Percentiles rank a stretch among this genome's conserved stretches.
Evolutionary conservation across 345 rosid species (phyloP).

Genomic region (Pistacia atlantica): DNA sequence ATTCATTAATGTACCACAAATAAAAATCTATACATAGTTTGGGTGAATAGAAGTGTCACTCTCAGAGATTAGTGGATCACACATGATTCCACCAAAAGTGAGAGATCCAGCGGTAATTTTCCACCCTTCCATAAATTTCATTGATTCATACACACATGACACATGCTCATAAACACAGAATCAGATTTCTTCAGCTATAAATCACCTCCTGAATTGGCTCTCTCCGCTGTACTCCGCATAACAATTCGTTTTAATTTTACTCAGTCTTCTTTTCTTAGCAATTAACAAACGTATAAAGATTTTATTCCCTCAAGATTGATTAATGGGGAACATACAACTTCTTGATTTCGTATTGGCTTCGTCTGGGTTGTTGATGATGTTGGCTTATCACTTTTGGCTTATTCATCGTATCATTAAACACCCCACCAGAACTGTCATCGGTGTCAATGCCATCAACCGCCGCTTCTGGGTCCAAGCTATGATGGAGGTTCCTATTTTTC

Average conservation of each 20-base stretch:
- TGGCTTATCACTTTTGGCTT: constrained; percentile 74
- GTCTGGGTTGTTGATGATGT: constrained; percentile 52
- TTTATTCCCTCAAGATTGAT: background rate
- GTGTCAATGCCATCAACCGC: constrained; percentile 80
- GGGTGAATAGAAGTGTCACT: too few species aligned
- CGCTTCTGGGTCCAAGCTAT: constrained; percentile 87
- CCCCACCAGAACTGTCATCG: constrained; percentile 73
- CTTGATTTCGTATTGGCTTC: constrained; percentile 75
- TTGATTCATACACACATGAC: too few species aligned
- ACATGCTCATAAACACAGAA: background rate
- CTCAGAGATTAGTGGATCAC: too few species aligned
- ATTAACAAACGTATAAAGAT: constrained; percentile 31
- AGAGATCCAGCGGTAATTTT: too few species aligned
- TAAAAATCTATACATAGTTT: too few species aligned
- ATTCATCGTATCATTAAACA: constrained; percentile 52
- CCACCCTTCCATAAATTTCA: too few species aligned
- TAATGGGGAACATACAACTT: constrained; percentile 45
- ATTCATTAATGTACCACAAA: too few species aligned
- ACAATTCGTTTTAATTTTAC: too few species aligned
- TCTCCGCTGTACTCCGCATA: background rate
- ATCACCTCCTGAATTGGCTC: background rate
- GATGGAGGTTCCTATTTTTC: constrained; percentile 65
- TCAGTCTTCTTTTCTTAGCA: too few species aligned
- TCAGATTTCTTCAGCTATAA: background rate
- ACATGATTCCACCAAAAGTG: too few species aligned